Conservation (phyloP, 2,329 filamentous ascomycete genomes). For the Colletotrichum truncatum region DNA sequence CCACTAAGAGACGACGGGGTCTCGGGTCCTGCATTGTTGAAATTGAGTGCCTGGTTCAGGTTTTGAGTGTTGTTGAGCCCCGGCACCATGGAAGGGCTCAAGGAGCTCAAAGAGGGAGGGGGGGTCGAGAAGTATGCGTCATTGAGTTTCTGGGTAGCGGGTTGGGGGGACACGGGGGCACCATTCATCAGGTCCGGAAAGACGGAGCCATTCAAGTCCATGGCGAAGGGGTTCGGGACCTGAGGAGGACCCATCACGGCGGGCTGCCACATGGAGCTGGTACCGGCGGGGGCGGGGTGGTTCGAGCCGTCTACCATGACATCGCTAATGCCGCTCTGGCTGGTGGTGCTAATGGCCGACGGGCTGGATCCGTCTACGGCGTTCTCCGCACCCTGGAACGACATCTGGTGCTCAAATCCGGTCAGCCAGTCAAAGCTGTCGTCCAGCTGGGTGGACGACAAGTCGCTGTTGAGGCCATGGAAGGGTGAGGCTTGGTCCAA, state of each 20-base stretch:
- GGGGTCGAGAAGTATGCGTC: constrained; percentile 84
- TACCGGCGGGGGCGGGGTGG: constrained; percentile 63
- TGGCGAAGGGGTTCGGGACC: constrained; percentile 74
- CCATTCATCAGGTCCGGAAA: constrained; percentile 81
- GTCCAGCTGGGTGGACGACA: constrained; percentile 70
- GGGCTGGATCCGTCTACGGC: constrained; percentile 94
- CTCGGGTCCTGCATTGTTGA: constrained; percentile 71
- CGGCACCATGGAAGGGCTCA: constrained; percentile 77
- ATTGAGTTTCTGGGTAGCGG: constrained; percentile 73
- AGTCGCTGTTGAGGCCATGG: constrained; percentile 61
- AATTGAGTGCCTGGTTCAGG: constrained; percentile 70
- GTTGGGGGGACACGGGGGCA: constrained; percentile 81
- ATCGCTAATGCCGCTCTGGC: constrained; percentile 90
- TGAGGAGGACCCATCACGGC: constrained; percentile 75
- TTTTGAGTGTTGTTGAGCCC: constrained; percentile 65
- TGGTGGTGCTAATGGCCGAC: constrained; percentile 94
- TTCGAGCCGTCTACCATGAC: constrained; percentile 87
- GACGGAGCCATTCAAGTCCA: constrained; percentile 78
- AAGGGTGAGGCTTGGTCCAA: constrained; percentile 72
- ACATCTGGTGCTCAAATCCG: constrained; percentile 82
- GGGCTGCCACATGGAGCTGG: constrained; percentile 74
- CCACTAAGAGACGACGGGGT: constrained; percentile 77
- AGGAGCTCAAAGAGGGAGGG: constrained; percentile 75
- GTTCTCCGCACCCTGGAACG: constrained; percentile 76
- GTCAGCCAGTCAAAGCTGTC: constrained; percentile 85